phyloP scores from a whole-genome alignment of 495 filamentous ascomycete genomes.

The Monascus purpureus region DNA sequence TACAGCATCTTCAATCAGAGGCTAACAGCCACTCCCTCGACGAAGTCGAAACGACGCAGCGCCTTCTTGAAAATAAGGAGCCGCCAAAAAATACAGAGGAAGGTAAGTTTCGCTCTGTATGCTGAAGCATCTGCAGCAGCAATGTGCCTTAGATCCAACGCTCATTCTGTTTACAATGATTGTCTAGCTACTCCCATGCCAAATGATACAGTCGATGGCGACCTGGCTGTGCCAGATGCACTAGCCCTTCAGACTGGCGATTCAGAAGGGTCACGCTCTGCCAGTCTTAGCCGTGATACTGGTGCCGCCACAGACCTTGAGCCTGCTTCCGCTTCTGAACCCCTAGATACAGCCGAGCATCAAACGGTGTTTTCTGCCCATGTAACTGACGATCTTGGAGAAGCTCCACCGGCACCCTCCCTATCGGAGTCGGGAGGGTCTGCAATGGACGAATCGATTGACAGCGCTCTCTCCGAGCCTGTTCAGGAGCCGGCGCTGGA shows the following conservation, averaged over 20 bases:
- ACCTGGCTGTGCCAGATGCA: not conserved
- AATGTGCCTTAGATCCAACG: too few species aligned
- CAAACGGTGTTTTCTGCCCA: too few species aligned
- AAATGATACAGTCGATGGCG: not conserved
- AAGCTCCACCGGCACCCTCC: not conserved
- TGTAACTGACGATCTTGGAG: too few species aligned
- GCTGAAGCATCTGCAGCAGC: too few species aligned
- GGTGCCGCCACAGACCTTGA: too few species aligned
- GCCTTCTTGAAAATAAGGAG: slow-evolving; percentile 12
- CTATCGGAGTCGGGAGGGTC: slow-evolving; percentile 21
- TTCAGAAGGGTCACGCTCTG: too few species aligned
- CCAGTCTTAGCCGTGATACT: too few species aligned
- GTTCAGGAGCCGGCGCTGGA: slow-evolving; percentile 6
- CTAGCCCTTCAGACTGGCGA: too few species aligned
- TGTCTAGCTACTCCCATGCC: not conserved
- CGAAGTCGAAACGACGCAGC: slow-evolving; percentile 25
- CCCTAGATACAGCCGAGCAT: too few species aligned
- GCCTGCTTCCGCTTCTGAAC: too few species aligned
- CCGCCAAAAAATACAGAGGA: slow-evolving; percentile 10
- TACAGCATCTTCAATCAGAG: slow-evolving; percentile 36
- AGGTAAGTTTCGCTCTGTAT: slow-evolving; percentile 14
- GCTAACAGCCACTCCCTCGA: slow-evolving; percentile 27
- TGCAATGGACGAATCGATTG: slow-evolving; percentile 29
- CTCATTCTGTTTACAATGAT: too few species aligned
- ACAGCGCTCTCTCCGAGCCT: slow-evolving; percentile 10